Evolutionary conservation across 805 yeast genomes (phyloP), one percentile per base, ranked within the genome.

Genomic region (Brettanomyces custersianus): DNA sequence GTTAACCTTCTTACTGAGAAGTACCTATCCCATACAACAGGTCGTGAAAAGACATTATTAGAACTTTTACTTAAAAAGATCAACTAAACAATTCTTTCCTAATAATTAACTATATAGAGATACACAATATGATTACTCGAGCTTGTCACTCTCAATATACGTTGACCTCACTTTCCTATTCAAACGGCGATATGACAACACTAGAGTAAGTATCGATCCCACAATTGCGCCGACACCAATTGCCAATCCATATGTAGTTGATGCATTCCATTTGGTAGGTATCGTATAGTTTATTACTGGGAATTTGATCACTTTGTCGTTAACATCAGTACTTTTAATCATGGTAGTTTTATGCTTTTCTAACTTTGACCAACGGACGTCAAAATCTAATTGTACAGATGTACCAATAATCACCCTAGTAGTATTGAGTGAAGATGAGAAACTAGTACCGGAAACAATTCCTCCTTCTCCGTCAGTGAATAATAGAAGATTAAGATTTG

Each of bases 321-420:
- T n/a, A n/a, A n/a, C n/a, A n/a, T n/a, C 8, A 3, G 16, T 16
- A 16, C 12, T 12, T 5, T 27, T 15, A 34, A 18, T n/a, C n/a
- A n/a, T n/a, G n/a, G n/a, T n/a, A n/a, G n/a, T n/a, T n/a, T n/a
- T n/a, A n/a, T n/a, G n/a, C 31, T 33, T 11, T 17, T 29, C 20
- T 26, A 42, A 29, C 17, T 39, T 41, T 4, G 50, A 36, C 90
- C 90, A 81, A 38, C 72, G 63, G 15, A 73, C 68, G 20, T 78
- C 73, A 41, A 81, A 65, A 34, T 63, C 66, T 22, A 81, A 51
- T 8, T 80, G 67, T 37, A 81, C 59, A 20, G 59, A 54, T 46
- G 77, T 82, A 15, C 87, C 88, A 51, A 81, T 81, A 15, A 77
- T 75, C 26, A 70, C 66, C 40, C 81, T 65, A 2, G 79, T 68